These are phyloP conservation scores for Zymoseptoria ardabiliae DNA, from an alignment of 2,329 filamentous ascomycete species.

Conservation along the genomic window DNA sequence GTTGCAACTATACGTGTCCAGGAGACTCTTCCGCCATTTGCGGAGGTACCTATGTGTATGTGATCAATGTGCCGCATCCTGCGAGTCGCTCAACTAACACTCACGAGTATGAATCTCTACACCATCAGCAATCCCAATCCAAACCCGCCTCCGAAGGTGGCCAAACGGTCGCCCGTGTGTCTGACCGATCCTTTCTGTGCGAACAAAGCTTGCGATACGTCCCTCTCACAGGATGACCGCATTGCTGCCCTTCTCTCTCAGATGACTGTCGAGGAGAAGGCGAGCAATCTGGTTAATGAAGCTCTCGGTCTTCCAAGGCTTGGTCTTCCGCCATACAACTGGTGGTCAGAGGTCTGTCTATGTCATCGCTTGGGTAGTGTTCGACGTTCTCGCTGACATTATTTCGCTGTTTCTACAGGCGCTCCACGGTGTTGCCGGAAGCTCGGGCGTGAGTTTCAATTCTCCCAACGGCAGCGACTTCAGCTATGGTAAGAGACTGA, in stretches of 20 bases:
- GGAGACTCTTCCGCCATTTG: conserved; percentile 5
- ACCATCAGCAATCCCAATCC: conserved; percentile 9
- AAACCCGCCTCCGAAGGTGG: background rate
- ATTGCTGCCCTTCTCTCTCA: conserved; percentile 42
- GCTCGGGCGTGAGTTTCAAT: background rate
- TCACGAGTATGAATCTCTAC: conserved; percentile 9
- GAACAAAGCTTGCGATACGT: conserved; percentile 40
- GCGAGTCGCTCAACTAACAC: background rate
- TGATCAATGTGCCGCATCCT: background rate
- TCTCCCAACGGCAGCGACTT: conserved; percentile 1
- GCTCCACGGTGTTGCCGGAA: conserved; percentile 2
- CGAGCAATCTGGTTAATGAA: conserved; percentile 43
- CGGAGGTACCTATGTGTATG: conserved; percentile 8
- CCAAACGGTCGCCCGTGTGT: conserved; percentile 10
- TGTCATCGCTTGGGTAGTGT: too few species aligned
- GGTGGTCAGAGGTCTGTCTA: too few species aligned
- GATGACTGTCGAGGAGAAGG: conserved; percentile 47
- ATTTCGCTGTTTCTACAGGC: background rate
- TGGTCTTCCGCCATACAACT: conserved; percentile 14
- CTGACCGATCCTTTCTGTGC: conserved; percentile 11
- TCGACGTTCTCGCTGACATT: too few species aligned
- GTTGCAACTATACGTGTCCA: conserved; percentile 6
- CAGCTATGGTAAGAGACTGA: background rate
- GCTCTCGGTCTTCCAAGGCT: conserved; percentile 44
- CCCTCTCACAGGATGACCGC: conserved; percentile 26